Evolutionary conservation across 495 filamentous ascomycete species (phyloP).

Genomic region (Lasiosphaeria hispida): DNA sequence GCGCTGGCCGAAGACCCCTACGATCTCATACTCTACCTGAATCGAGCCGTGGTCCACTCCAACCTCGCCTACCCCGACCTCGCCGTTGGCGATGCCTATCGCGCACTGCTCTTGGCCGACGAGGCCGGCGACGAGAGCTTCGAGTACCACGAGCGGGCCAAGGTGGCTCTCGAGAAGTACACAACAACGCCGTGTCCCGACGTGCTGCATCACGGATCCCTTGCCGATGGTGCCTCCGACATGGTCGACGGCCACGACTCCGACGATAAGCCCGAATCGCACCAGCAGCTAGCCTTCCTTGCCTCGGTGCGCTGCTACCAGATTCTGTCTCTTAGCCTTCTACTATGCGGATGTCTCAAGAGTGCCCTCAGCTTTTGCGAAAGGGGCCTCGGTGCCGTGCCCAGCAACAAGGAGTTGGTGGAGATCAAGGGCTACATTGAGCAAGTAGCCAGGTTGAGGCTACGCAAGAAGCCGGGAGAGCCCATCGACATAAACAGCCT

Average conservation of each 20-base stretch:
- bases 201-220: constrained; percentile 40
- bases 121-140: constrained; percentile 67
- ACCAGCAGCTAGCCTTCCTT: constrained; percentile 35
- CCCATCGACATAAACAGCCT: constrained; percentile 54
- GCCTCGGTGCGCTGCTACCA: constrained; percentile 54
- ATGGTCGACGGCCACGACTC: constrained; percentile 32
- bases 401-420: constrained; percentile 46
- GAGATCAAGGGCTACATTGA: constrained; percentile 48
- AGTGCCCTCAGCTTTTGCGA: constrained; percentile 66
- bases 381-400: constrained; percentile 45
- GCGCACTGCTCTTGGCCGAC: constrained; percentile 79
- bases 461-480: constrained; percentile 37
- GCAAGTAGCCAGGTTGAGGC: constrained; percentile 43
- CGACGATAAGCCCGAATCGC: constrained; percentile 28
- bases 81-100: constrained; percentile 85
- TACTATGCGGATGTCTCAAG: constrained; percentile 66
- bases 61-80: constrained; percentile 84
- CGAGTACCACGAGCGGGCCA: constrained; percentile 62
- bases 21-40: constrained; percentile 71
- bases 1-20: constrained; percentile 60
- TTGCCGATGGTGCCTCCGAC: constrained; percentile 37
- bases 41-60: constrained; percentile 67
- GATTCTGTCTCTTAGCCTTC: constrained; percentile 57
- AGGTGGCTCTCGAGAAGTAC: constrained; percentile 39
- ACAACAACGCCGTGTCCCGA: constrained; percentile 30